Base-by-base conservation (phyloP, 1,284 basidiomycete genomes). In the Golubevia pallescens region DNA sequence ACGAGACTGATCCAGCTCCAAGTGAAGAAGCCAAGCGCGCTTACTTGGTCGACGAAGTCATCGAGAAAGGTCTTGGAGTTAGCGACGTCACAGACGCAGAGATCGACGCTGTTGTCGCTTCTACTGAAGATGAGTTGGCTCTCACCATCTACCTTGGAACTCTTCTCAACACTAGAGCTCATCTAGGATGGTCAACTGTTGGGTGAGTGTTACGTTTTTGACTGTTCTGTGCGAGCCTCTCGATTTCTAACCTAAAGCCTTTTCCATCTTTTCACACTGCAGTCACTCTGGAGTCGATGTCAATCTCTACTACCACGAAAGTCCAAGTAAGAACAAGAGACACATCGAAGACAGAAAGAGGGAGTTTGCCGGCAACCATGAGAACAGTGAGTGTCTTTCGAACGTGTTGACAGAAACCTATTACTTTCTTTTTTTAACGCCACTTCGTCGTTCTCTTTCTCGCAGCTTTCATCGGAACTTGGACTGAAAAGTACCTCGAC, bases 91-190 rank as follows among this genome's bases (percentile, higher is more conserved):
- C 68, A 54, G 74, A 77, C 20, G 75, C 61, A 61, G 76, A 74
- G 62, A 60, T 74, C n/a, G 14, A 66, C 23, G 67, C 68, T 10
- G 73, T 74, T 1, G 67, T 75, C 10, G 55, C 70, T 38, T 62
- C 70, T 60, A 66, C 67, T 58, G 63, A 66, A 67, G 65, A 71
- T 53, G 67, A 70, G 32, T 32, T 42, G 10, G 28, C 61, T n/a
- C 53, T 62, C 32, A 57, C 53, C 53, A 62, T 62, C 61, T 62
- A 34, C 34, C 61, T 62, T 8, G 32, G 54, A 19, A 62, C 16
- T 54, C n/a, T 77, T 19, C 60, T 78, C 65, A 78, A 77, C 68
- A 75, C 70, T 72, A 68, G 76, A 24, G 77, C 75, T 1, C 74
- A 77, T 61, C 60, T 80, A 7, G 75, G 71, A 60, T 80, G 76